Evolutionary conservation across 495 filamentous ascomycete genomes (phyloP).

Genomic region (Lineolata rhizophorae): DNA sequence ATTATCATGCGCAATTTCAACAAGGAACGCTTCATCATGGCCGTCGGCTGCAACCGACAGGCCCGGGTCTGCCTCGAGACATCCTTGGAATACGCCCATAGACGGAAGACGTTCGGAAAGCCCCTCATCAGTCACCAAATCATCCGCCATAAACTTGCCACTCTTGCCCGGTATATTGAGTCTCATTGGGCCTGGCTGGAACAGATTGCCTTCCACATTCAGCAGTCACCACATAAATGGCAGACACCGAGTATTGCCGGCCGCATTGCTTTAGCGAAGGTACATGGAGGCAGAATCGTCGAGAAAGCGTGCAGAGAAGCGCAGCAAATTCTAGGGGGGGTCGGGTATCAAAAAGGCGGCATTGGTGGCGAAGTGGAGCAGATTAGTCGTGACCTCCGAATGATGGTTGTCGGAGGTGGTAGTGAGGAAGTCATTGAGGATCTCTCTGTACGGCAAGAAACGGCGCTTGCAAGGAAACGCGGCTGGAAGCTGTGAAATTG

Average conservation of each 20-base stretch:
- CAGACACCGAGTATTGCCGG: constrained; percentile 18
- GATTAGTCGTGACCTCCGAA: constrained; percentile 31
- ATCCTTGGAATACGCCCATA: constrained; percentile 17
- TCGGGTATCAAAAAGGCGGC: constrained; percentile 30
- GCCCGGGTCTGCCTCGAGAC: constrained; percentile 14
- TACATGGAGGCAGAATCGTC: constrained; percentile 29
- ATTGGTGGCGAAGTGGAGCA: constrained; percentile 31
- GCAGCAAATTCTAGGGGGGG: constrained; percentile 37
- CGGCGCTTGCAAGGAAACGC: constrained; percentile 10
- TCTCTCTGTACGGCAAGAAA: constrained; percentile 27
- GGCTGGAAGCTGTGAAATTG: constrained; percentile 16
- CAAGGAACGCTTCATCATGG: constrained; percentile 18
- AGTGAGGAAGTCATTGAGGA: constrained; percentile 35
- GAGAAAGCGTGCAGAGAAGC: constrained; percentile 36
- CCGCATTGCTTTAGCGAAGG: constrained; percentile 26
- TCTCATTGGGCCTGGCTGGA: constrained; percentile 25
- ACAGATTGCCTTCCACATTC: constrained; percentile 20
- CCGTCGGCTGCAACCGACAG: constrained; percentile 16
- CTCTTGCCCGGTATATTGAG: constrained; percentile 17
- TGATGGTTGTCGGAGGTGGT: constrained; percentile 34
- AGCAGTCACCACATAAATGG: constrained; percentile 13
- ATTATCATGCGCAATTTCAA: constrained; percentile 22
- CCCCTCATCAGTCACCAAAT: constrained; percentile 18
- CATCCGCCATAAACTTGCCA: constrained; percentile 16
- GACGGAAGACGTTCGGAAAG: constrained; percentile 19